Conservation (phyloP, 129 eudicot genomes). For the Ambrosia artemisiifolia region DNA sequence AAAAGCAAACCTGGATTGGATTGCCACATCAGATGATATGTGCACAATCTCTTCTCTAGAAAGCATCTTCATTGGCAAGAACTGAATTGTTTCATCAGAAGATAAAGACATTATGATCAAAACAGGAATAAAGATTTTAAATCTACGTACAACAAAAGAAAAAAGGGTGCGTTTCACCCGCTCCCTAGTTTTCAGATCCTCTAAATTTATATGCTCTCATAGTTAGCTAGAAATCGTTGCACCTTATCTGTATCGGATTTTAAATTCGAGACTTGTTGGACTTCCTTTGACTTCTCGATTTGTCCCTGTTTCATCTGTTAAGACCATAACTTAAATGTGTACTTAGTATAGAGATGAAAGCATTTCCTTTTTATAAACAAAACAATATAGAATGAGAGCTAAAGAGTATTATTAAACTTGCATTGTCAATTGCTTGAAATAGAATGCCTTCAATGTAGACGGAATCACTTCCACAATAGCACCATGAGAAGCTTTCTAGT, state of each 20-base stretch:
- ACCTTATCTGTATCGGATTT: not conserved
- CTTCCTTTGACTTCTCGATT: not conserved
- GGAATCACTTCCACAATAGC: not conserved
- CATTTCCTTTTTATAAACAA: not conserved
- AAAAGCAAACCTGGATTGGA: not conserved
- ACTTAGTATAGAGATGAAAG: not conserved
- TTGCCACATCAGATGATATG: not conserved
- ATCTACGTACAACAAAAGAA: not conserved
- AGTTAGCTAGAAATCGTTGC: not conserved
- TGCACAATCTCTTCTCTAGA: not conserved
- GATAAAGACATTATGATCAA: not conserved
- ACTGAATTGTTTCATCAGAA: not conserved
- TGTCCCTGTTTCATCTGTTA: not conserved
- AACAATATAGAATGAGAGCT: not conserved
- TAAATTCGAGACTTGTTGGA: not conserved
- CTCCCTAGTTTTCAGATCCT: not conserved
- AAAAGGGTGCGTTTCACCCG: too few species aligned
- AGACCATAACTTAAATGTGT: not conserved
- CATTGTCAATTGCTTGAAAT: not conserved
- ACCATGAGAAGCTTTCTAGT: conserved; percentile 3
- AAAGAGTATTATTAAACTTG: not conserved
- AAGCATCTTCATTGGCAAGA: not conserved
- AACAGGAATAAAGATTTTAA: not conserved
- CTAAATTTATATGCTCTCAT: not conserved
- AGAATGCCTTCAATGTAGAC: conserved; percentile 15